Conservation (phyloP, 305 asterid genomes). For the Striga hermonthica region DNA sequence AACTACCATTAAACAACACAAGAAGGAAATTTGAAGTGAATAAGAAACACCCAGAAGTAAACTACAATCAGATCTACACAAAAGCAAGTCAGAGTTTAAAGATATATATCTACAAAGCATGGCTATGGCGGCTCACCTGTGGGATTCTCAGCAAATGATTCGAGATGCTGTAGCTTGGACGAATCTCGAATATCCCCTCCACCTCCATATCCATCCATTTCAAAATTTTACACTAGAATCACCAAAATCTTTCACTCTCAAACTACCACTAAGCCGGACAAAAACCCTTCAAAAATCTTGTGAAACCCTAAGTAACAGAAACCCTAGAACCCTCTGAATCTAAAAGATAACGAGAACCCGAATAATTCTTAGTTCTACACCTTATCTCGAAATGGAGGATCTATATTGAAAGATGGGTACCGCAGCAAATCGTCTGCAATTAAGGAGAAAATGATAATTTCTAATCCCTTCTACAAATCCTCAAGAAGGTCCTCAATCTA, state of each 20-base stretch:
- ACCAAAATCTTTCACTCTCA: conserved; percentile 26
- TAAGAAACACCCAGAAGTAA: background rate
- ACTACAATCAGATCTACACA: conserved; percentile 31
- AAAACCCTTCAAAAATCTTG: conserved; percentile 21
- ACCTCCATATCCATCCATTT: conserved; percentile 72
- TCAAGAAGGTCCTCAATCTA: background rate
- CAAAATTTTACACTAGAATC: conserved; percentile 25
- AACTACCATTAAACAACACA: conserved; percentile 7
- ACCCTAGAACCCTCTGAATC: background rate
- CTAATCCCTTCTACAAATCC: background rate
- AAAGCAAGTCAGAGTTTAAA: conserved; percentile 25
- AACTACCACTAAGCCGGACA: conserved; percentile 22
- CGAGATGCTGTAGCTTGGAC: conserved; percentile 49
- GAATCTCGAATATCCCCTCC: conserved; percentile 42
- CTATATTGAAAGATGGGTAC: background rate
- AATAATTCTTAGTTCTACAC: background rate
- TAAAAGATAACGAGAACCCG: background rate
- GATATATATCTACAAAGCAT: conserved; percentile 16
- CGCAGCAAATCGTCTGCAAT: background rate
- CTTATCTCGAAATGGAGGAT: background rate
- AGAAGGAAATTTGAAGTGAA: conserved; percentile 21
- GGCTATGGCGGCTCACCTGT: conserved; percentile 46
- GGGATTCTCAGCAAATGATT: conserved; percentile 56
- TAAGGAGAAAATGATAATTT: background rate
- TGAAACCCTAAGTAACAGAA: conserved; percentile 12